Conservation (phyloP, 805 yeast genomes). For the Hyphopichia homilentoma region DNA sequence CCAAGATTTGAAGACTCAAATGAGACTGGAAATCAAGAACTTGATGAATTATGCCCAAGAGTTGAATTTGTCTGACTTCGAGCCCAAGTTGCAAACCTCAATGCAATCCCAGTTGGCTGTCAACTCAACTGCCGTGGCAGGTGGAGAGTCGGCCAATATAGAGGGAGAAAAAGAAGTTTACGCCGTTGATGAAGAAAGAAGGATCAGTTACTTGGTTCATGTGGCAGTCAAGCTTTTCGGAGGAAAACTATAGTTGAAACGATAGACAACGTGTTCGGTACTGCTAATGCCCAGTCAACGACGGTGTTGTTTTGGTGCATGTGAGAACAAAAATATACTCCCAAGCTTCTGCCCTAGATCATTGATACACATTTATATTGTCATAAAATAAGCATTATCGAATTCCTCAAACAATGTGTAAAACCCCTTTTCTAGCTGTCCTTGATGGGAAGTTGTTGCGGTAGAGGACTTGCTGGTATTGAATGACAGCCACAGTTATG, state of each 20-base stretch:
- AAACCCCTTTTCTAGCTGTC: too few species aligned
- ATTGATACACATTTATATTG: too few species aligned
- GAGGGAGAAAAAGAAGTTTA: slow-evolving; percentile 8
- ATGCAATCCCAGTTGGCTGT: background rate
- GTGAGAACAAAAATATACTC: too few species aligned
- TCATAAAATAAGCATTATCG: too few species aligned
- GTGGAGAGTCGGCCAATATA: background rate
- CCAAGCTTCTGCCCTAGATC: too few species aligned
- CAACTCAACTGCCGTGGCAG: background rate
- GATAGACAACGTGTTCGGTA: too few species aligned
- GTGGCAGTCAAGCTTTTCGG: slow-evolving; percentile 64
- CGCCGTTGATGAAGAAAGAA: slow-evolving; percentile 53
- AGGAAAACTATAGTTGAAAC: slow-evolving; percentile 43
- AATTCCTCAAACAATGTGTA: too few species aligned
- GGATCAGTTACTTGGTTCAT: slow-evolving; percentile 59
- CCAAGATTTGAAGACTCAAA: slow-evolving; percentile 47
- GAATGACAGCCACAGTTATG: too few species aligned
- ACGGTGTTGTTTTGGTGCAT: too few species aligned
- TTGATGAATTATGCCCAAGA: slow-evolving; percentile 50
- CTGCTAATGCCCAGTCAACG: too few species aligned
- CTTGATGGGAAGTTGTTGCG: too few species aligned
- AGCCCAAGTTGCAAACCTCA: slow-evolving; percentile 22
- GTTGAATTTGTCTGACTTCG: slow-evolving; percentile 59
- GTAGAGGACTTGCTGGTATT: too few species aligned
- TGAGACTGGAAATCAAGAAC: slow-evolving; percentile 63